Base-by-base conservation (phyloP, 179 eudicot genomes). In the Silene coronaria region DNA sequence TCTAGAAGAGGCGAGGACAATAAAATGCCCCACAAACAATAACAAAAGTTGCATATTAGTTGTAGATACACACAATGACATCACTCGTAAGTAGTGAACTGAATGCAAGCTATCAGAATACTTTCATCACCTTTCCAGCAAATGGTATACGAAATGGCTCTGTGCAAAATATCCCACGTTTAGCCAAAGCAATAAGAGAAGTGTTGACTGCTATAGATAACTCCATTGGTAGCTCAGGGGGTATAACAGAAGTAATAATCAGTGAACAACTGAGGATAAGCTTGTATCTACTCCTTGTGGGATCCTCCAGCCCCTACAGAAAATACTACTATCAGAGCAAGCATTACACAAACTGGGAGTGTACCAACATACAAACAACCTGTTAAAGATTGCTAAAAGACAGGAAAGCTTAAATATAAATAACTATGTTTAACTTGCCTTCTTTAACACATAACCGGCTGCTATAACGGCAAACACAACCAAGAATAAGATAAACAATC, bases 151-250 rank as follows among this genome's bases (percentile, higher is more conserved):
- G 90, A 57, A 96, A 96, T 72, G 99, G 99, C 80, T 96, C 99
- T 4, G 99, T 96, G 82, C 99, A 96, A 78, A 89, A 96, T 78
- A 96, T 93, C 75, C 99, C 99, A 61, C 88, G 91, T 26, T 89
- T 89, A 45, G 97, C 97, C 71, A 96, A 86, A 72, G 97, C 97
- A 88, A 96, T 93, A 65, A 96, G 91, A 73, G 97, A 96, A 79
- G 99, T 96, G 77, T 96, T 96, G 82, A 96, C 99, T 68, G 99
- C 99, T 77, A 96, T 96, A 10, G 99, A 96, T 80, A 96, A 84
- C 74, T 96, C 99, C 99, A 96, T 93, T 32, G 99, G 99, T 74
- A 96, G 85, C 84, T 96, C 99, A 72, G 99, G 97, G 5, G 99
- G 99, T 38, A 96, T 92, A 71, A 96, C 98, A 79, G 99, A 96